These are phyloP conservation scores for Luffa aegyptiaca DNA, from an alignment of 306 rosid genomes.

Conservation along the genomic window DNA sequence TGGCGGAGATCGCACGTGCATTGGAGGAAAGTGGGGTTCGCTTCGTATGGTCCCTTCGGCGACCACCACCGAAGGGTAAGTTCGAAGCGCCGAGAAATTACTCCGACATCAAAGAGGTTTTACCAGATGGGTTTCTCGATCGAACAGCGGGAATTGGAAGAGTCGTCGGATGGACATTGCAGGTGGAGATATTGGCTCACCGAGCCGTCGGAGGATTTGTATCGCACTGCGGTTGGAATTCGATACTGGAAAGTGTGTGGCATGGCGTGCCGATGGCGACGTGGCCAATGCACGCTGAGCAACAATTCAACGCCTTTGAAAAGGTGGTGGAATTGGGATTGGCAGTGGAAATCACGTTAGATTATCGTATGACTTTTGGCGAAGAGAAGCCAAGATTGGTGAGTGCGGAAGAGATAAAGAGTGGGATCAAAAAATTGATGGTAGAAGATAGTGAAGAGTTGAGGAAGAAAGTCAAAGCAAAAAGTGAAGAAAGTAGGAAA, in stretches of 20 bases:
- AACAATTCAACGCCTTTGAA: constrained; percentile 10
- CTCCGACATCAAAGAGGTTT: not conserved
- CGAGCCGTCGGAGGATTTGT: constrained; percentile 21
- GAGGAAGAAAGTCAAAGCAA: constrained; percentile 16
- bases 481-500: constrained; percentile 15
- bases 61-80: not conserved
- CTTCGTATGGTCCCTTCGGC: not conserved
- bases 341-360: constrained; percentile 20
- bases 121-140: constrained; percentile 8
- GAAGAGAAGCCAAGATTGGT: not conserved
- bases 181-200: constrained; percentile 13
- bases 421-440: constrained; percentile 6
- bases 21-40: constrained; percentile 14
- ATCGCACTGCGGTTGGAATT: constrained; percentile 37
- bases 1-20: constrained; percentile 13
- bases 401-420: constrained; percentile 14
- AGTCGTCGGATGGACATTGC: constrained; percentile 26
- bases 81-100: not conserved
- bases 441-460: not conserved
- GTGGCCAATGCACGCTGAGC: not conserved
- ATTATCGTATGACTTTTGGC: not conserved
- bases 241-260: constrained; percentile 19
- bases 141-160: constrained; percentile 13
- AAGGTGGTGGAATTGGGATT: constrained; percentile 22
- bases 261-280: constrained; percentile 14